Percentiles rank a stretch among this genome's conserved stretches.
Evolutionary conservation across 805 yeast species (phyloP).

Genomic region (Starmerella floris): DNA sequence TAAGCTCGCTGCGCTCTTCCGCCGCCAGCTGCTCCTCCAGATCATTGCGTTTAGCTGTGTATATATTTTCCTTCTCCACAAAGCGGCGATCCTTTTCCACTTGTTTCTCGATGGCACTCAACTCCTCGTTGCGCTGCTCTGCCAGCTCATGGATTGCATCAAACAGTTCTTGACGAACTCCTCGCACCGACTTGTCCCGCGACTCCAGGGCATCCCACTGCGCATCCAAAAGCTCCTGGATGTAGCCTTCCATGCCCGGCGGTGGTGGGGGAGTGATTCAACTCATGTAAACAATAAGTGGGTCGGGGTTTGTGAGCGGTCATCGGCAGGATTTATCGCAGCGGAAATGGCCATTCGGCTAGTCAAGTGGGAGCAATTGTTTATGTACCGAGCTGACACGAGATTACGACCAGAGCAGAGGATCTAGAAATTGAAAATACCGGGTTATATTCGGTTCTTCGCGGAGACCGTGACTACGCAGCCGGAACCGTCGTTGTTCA

Average conservation of each 20-base stretch:
- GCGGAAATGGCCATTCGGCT: too few relatives aligned
- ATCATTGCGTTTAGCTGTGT: slow-evolving; percentile 5
- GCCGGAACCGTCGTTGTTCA: too few relatives aligned
- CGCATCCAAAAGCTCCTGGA: slow-evolving; percentile 16
- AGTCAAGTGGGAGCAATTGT: too few relatives aligned
- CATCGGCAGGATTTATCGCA: background rate
- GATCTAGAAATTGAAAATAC: too few relatives aligned
- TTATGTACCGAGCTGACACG: too few relatives aligned
- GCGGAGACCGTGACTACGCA: too few relatives aligned
- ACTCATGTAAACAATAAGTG: background rate
- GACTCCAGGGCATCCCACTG: slow-evolving; percentile 21
- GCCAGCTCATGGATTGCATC: slow-evolving; percentile 10
- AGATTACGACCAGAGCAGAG: too few relatives aligned
- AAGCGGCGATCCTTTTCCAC: background rate
- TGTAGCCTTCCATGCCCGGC: slow-evolving; percentile 7
- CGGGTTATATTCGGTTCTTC: too few relatives aligned
- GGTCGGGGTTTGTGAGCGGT: background rate
- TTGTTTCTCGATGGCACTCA: background rate
- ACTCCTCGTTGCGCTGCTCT: background rate
- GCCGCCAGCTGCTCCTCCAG: slow-evolving; percentile 7
- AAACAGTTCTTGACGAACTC: slow-evolving; percentile 7
- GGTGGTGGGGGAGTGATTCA: background rate
- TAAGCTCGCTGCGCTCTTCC: slow-evolving; percentile 11
- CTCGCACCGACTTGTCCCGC: slow-evolving; percentile 8
- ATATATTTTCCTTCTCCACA: slow-evolving; percentile 1